Conservation (phyloP, 441 rosid species). For the Kokia cookei region DNA sequence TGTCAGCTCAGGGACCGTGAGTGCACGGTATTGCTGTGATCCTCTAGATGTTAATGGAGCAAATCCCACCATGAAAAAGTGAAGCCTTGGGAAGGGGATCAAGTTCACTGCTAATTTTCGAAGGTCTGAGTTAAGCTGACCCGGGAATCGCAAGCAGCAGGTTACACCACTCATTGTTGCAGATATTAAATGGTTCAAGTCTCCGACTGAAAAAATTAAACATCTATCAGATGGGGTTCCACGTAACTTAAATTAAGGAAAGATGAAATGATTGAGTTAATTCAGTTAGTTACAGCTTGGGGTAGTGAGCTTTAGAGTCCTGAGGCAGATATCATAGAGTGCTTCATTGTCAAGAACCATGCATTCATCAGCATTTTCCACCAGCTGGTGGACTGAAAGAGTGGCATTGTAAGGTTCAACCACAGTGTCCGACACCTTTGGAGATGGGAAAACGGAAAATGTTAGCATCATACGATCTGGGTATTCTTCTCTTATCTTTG, state of each 20-base stretch:
- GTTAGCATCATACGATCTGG: constrained; percentile 11
- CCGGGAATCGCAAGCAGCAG: constrained; percentile 19
- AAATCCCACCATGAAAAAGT: constrained; percentile 24
- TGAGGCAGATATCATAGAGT: constrained; percentile 10
- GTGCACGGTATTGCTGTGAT: constrained; percentile 16
- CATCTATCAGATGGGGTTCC: not conserved
- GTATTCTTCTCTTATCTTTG: constrained; percentile 9
- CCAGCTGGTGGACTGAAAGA: constrained; percentile 11
- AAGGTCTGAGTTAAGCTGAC: constrained; percentile 23
- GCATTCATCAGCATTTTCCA: constrained; percentile 10
- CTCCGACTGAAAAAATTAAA: constrained; percentile 10
- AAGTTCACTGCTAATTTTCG: constrained; percentile 21
- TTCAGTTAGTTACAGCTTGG: not conserved
- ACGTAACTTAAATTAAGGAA: not conserved
- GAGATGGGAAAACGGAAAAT: constrained; percentile 7
- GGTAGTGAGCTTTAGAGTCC: constrained; percentile 3
- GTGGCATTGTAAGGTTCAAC: constrained; percentile 13
- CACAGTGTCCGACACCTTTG: constrained; percentile 8
- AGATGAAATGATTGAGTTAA: not conserved
- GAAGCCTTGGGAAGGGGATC: constrained; percentile 23
- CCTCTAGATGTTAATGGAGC: constrained; percentile 22
- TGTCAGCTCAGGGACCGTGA: constrained; percentile 18
- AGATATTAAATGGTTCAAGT: constrained; percentile 17
- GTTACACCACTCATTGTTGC: constrained; percentile 27
- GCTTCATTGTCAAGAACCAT: constrained; percentile 13